Evolutionary conservation across 768 basidiomycete genomes (phyloP).

Genomic region (Cystofilobasidium capitatum): DNA sequence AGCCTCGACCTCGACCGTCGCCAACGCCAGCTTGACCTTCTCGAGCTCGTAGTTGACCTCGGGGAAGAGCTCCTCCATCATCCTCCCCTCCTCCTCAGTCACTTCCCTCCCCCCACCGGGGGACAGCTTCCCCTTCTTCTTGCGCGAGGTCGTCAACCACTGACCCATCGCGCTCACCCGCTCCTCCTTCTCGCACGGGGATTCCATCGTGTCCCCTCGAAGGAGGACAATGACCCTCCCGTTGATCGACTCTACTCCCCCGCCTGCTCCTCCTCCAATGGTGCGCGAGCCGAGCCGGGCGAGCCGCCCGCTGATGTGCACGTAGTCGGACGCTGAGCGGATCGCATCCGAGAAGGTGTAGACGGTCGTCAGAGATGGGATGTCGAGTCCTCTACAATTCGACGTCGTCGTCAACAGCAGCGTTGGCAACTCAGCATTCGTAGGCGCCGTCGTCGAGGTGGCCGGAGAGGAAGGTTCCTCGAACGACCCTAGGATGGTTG

Average conservation of each 20-base stretch:
- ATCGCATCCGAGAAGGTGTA: not conserved
- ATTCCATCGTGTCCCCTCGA: not conserved
- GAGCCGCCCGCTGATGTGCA: not conserved
- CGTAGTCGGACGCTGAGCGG: not conserved
- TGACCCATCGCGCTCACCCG: not conserved
- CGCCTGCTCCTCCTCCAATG: not conserved
- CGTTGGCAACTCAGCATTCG: too few species aligned
- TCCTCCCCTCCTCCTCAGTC: not conserved
- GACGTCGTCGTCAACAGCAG: not conserved
- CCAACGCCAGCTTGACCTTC: constrained; percentile 2
- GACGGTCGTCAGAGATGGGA: not conserved
- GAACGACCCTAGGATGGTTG: too few species aligned
- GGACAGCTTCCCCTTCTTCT: not conserved
- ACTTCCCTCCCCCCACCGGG: too few species aligned
- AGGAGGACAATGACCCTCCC: not conserved
- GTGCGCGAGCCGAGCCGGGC: not conserved
- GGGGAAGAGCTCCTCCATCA: not conserved
- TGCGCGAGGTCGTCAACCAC: not conserved
- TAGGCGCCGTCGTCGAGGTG: too few species aligned
- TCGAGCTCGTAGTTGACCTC: not conserved
- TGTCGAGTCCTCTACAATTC: not conserved
- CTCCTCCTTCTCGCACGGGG: not conserved
- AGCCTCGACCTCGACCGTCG: not conserved
- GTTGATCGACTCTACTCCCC: too few species aligned
- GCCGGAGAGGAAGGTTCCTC: too few species aligned